Evolutionary conservation across 441 rosid genomes (phyloP).

Genomic region (Populus trichocarpa): DNA sequence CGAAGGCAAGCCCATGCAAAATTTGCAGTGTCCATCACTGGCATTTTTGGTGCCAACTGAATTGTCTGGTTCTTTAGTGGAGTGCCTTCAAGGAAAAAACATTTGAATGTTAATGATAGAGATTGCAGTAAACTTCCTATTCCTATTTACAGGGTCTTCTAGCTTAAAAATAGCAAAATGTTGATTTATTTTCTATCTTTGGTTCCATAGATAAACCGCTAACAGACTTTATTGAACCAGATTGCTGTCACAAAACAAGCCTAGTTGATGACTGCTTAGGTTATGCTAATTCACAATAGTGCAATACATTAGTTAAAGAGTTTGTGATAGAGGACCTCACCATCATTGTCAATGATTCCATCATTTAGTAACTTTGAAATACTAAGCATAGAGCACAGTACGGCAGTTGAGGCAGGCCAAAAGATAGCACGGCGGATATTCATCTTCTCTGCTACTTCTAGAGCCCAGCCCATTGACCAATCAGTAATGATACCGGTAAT

Average conservation of each 20-base stretch:
- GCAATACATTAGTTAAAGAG: not conserved
- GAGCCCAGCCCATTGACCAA: constrained; percentile 24
- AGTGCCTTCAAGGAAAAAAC: constrained; percentile 25
- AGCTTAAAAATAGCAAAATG: not conserved
- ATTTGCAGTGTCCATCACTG: constrained; percentile 31
- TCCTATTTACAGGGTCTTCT: not conserved
- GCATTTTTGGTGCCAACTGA: constrained; percentile 36
- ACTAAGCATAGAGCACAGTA: constrained; percentile 26
- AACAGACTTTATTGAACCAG: not conserved
- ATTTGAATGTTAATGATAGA: not conserved
- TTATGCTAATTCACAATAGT: not conserved
- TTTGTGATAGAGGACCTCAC: constrained; percentile 19
- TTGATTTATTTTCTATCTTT: too few relatives aligned
- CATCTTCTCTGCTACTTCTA: constrained; percentile 42
- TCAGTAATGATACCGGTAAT: constrained; percentile 29
- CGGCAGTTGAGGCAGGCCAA: constrained; percentile 53
- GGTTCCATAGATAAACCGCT: not conserved
- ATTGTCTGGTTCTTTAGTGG: constrained; percentile 22
- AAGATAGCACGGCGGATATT: constrained; percentile 45
- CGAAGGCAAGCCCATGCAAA: constrained; percentile 34
- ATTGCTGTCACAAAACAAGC: not conserved
- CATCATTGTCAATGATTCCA: constrained; percentile 42
- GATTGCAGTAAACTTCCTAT: not conserved
- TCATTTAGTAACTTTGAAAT: constrained; percentile 39
- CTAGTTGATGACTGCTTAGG: not conserved